A percentile compares a stretch with the other conserved stretches of the same genome.
phyloP scores from a whole-genome alignment of 2,329 filamentous ascomycete genomes.

The Aulographum hederae region DNA sequence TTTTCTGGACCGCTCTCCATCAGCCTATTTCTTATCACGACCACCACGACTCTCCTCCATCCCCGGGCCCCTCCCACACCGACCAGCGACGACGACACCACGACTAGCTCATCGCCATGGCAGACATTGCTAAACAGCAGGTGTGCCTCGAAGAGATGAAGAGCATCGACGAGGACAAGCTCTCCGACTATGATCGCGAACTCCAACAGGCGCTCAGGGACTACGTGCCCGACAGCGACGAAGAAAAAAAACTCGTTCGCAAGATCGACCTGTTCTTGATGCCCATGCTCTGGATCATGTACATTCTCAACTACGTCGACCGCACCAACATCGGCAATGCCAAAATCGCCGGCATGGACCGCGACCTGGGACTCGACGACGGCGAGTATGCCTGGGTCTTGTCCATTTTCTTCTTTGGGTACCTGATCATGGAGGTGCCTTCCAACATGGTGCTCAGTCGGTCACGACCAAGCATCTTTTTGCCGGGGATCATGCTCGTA shows the following conservation, averaged over 20 bases:
- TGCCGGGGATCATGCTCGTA: neutral
- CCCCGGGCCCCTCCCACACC: no score
- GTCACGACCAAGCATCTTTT: neutral
- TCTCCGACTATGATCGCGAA: neutral
- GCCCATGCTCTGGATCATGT: neutral
- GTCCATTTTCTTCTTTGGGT: conserved; percentile 32
- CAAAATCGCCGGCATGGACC: conserved; percentile 31
- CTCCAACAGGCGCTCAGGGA: neutral
- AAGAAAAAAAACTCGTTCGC: conserved; percentile 1
- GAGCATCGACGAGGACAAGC: neutral
- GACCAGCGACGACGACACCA: no score
- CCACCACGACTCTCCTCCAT: no score
- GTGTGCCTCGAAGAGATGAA: neutral
- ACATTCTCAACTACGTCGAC: conserved; percentile 1
- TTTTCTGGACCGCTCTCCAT: no score
- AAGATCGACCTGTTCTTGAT: conserved; percentile 1
- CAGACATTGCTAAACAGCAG: neutral
- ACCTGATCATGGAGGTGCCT: conserved; percentile 1
- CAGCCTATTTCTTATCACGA: no score
- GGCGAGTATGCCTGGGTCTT: conserved; percentile 31
- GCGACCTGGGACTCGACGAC: conserved; percentile 27
- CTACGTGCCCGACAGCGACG: neutral
- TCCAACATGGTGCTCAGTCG: neutral
- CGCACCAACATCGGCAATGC: conserved; percentile 24
- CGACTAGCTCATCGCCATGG: no score